phyloP scores from a whole-genome alignment of 106 monocot genomes.

The Alisma plantagoaquatica region DNA sequence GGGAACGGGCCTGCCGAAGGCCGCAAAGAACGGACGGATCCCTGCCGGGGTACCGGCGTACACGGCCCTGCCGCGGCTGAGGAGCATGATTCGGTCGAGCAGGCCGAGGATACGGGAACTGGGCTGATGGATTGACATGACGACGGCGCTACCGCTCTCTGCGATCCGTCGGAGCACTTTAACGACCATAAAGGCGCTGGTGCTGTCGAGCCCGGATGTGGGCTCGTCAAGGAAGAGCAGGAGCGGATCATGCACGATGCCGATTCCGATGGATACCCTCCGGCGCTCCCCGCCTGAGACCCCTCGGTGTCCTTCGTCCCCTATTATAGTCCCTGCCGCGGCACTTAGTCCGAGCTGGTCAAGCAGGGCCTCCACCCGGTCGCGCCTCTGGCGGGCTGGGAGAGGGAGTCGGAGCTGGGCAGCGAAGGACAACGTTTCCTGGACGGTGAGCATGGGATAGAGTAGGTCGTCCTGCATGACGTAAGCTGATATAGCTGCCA shows the following conservation, averaged over 20 bases:
- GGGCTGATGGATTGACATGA: constrained; percentile 83
- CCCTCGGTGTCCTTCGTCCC: constrained; percentile 52
- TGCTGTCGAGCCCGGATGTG: constrained; percentile 85
- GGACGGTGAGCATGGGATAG: constrained; percentile 75
- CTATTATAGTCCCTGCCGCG: constrained; percentile 43
- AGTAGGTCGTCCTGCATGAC: constrained; percentile 79
- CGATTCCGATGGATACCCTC: constrained; percentile 71
- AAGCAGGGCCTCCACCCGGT: constrained; percentile 41
- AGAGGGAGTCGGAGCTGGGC: constrained; percentile 76
- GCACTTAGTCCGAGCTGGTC: constrained; percentile 39
- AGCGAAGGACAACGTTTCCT: constrained; percentile 67
- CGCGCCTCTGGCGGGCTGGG: constrained; percentile 23
- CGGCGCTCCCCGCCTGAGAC: constrained; percentile 79
- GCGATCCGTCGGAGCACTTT: constrained; percentile 74
- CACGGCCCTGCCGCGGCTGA: constrained; percentile 42
- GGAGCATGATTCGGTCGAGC: constrained; percentile 20
- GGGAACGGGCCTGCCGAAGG: constrained; percentile 62
- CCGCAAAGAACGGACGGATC: constrained; percentile 46
- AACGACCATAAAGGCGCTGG: constrained; percentile 81
- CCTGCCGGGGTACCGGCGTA: constrained; percentile 34
- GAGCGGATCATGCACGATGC: constrained; percentile 87
- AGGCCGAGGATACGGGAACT: constrained; percentile 62
- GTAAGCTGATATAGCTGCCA: constrained; percentile 62
- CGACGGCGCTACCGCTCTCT: constrained; percentile 56
- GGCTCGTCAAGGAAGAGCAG: constrained; percentile 82